Evolutionary conservation across 805 yeast genomes (phyloP).

Genomic region (Candida pini): DNA sequence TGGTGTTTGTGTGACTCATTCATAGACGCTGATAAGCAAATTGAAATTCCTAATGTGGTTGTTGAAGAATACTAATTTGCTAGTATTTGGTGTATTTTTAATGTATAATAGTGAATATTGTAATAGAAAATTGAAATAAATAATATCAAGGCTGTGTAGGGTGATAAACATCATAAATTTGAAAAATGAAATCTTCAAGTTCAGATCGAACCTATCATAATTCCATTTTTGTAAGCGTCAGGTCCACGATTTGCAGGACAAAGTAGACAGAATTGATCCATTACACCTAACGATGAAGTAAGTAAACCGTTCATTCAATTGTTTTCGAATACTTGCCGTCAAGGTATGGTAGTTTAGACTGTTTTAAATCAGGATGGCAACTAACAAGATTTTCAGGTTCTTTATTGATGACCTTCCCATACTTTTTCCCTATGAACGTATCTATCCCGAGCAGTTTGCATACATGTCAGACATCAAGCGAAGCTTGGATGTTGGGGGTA

Average conservation of each 20-base stretch:
- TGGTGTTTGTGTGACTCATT: conserved; percentile 93
- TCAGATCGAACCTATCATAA: too few relatives aligned
- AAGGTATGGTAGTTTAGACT: too few relatives aligned
- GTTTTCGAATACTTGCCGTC: too few relatives aligned
- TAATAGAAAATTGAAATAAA: background rate
- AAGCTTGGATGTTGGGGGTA: conserved; percentile 93
- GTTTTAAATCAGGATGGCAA: too few relatives aligned
- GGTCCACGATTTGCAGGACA: too few relatives aligned
- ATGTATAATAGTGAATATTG: background rate
- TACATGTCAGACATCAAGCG: conserved; percentile 95
- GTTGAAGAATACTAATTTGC: conserved; percentile 14
- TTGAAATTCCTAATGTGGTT: conserved; percentile 41
- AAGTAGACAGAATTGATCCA: too few relatives aligned
- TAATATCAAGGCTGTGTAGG: too few relatives aligned
- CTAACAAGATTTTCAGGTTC: conserved; percentile 49
- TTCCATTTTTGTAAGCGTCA: too few relatives aligned
- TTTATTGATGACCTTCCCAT: conserved; percentile 94
- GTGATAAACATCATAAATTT: too few relatives aligned
- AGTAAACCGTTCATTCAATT: too few relatives aligned
- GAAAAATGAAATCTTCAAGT: too few relatives aligned
- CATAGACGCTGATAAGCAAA: conserved; percentile 88
- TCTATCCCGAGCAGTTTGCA: conserved; percentile 97
- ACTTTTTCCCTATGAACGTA: conserved; percentile 91
- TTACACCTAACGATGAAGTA: too few relatives aligned
- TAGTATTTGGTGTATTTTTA: background rate